These are phyloP conservation scores for Hymenoscyphus scutula DNA, from an alignment of 2,329 filamentous ascomycete genomes.

Conservation along the genomic window DNA sequence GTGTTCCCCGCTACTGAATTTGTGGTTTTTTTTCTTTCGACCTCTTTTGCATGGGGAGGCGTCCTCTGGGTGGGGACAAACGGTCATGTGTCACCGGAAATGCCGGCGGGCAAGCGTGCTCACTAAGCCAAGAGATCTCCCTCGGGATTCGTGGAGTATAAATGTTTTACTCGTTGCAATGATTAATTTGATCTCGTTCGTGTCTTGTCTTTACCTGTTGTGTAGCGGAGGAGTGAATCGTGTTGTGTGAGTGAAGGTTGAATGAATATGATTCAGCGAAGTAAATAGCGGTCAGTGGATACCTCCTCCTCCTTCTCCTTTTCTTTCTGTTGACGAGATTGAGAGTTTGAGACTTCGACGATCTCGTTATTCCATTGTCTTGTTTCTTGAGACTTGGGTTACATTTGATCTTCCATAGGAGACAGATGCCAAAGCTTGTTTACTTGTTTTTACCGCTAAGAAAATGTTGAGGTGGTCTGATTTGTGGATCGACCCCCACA, in stretches of 20 bases:
- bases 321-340: not conserved
- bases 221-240: not conserved
- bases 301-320: not conserved
- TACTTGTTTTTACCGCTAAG: conserved; percentile 1
- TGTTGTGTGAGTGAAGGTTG: conserved; percentile 1
- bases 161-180: not conserved
- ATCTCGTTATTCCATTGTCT: not conserved
- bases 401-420: not conserved
- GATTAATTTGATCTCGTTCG: not conserved
- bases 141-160: conserved; percentile 3
- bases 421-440: not conserved
- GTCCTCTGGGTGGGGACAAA: not conserved
- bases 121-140: conserved; percentile 3
- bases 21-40: not conserved
- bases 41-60: not conserved
- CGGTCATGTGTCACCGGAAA: not conserved
- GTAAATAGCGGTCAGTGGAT: not conserved
- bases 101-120: not conserved
- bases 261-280: not conserved
- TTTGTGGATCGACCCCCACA: not conserved
- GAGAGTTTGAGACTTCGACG: not conserved
- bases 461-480: conserved; percentile 1
- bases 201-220: not conserved
- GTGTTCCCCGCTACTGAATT: not conserved
- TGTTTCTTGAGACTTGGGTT: not conserved